Evolutionary conservation across 1,284 basidiomycete genomes (phyloP).

Genomic region (Pseudozyma thailandica): DNA sequence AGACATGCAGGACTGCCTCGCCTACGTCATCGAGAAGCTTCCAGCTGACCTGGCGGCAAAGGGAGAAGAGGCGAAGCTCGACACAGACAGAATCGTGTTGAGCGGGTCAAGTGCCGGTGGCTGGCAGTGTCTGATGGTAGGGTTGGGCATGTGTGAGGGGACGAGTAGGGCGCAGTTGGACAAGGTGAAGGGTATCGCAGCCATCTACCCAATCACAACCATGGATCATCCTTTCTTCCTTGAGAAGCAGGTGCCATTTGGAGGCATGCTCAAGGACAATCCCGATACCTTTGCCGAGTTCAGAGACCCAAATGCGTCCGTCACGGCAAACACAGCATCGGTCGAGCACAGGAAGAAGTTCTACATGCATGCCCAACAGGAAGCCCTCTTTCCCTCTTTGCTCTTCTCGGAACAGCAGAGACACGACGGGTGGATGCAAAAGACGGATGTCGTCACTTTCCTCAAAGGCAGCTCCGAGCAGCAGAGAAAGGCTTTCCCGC

Average conservation of each 20-base stretch:
- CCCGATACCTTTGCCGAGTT: constrained; percentile 32
- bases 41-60: constrained; percentile 21
- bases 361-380: constrained; percentile 54
- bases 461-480: constrained; percentile 18
- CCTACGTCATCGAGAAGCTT: constrained; percentile 36
- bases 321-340: constrained; percentile 27
- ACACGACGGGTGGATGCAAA: constrained; percentile 37
- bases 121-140: constrained; percentile 49
- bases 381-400: constrained; percentile 46
- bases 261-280: constrained; percentile 29
- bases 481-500: constrained; percentile 30
- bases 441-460: constrained; percentile 37
- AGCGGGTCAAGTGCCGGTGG: constrained; percentile 51
- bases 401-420: constrained; percentile 39
- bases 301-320: constrained; percentile 34
- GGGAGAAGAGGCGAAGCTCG: constrained; percentile 26
- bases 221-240: constrained; percentile 52
- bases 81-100: constrained; percentile 34
- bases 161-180: constrained; percentile 20
- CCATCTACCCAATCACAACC: constrained; percentile 51
- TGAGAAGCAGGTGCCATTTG: constrained; percentile 41
- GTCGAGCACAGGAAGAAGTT: constrained; percentile 37
- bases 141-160: constrained; percentile 44
- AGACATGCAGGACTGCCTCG: constrained; percentile 44
- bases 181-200: constrained; percentile 37